Conservation (phyloP, 169 alveolate species). For the Theileria annulata region DNA sequence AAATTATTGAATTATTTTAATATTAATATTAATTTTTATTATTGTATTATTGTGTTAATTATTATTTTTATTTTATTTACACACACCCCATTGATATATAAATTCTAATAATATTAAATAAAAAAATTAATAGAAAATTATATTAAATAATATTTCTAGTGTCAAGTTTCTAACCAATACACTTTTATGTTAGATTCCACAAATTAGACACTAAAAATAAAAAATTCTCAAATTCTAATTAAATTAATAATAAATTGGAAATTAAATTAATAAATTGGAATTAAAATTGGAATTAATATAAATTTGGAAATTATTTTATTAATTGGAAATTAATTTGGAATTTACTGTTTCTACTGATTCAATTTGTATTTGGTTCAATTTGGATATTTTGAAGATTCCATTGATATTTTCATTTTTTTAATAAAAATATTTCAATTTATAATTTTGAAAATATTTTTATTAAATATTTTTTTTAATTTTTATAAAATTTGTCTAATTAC, state of each 20-base stretch:
- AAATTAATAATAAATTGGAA: neutral
- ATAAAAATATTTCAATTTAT: neutral
- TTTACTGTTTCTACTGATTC: too few species aligned
- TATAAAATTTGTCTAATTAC: neutral
- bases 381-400: neutral
- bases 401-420: neutral
- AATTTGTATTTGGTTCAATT: neutral
- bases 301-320: neutral
- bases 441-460: neutral
- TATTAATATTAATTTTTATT: too few species aligned
- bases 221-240: neutral
- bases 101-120: too few species aligned
- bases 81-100: neutral
- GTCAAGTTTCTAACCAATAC: conserved; percentile 14
- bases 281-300: neutral
- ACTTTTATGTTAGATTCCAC: conserved; percentile 15
- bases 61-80: too few species aligned
- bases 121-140: too few species aligned
- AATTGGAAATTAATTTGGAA: neutral
- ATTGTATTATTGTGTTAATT: neutral
- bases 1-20: too few species aligned
- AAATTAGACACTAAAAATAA: neutral
- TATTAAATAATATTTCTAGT: too few species aligned
- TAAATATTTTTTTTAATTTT: neutral
- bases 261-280: neutral